Base-by-base conservation (phyloP, 176 grass and related monocot species). In the Triticum urartu region DNA sequence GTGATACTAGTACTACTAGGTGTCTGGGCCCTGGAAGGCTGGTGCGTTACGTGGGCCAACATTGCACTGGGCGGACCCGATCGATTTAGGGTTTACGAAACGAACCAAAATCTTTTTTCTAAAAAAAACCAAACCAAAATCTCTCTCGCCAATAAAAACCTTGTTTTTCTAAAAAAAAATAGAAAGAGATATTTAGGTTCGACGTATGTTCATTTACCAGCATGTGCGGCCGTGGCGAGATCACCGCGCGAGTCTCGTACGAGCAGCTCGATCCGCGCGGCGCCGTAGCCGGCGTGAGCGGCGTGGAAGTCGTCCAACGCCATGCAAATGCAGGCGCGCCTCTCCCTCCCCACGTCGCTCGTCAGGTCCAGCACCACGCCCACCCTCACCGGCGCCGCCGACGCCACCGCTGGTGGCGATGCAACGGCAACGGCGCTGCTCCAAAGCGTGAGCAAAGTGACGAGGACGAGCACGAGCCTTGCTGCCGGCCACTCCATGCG, bases 301-400 rank as follows among this genome's bases (percentile, higher is more conserved):
- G 26, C 47, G 47, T 77, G 20, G 74, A 56, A 77, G 26, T 58
- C 75, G 4, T 78, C 75, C 28, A 77, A 18, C 15, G 75, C 75
- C 75, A 59, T 58, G 48, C 28, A 58, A 1, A 59, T 21, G 4
- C 48, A 77, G 9, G 28, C 20, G 48, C 11, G 48, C 48, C 75
- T 77, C 50, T 58, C 17, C 75, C 30, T 78, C 75, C 75, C 75
- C 34, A 39, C 34, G 66, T 68, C 6, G 66, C 67, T 70, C 67
- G 67, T 70, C 34, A 70, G 34, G 67, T 78, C 75, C 26, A 77
- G 14, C 74, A 77, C 13, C 26, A 30, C 48, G 73, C 73, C 43
- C 3, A 47, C 43, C 43, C 43, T 11, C 43, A 47, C 43, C 3
- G 11, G 43, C 3, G 43, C 11, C 42, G 42, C 42, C 42, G 42